Evolutionary conservation across 139 green algal genomes (phyloP), one percentile per base, ranked within the genome.

Genomic region (Chlorella vulgaris): DNA sequence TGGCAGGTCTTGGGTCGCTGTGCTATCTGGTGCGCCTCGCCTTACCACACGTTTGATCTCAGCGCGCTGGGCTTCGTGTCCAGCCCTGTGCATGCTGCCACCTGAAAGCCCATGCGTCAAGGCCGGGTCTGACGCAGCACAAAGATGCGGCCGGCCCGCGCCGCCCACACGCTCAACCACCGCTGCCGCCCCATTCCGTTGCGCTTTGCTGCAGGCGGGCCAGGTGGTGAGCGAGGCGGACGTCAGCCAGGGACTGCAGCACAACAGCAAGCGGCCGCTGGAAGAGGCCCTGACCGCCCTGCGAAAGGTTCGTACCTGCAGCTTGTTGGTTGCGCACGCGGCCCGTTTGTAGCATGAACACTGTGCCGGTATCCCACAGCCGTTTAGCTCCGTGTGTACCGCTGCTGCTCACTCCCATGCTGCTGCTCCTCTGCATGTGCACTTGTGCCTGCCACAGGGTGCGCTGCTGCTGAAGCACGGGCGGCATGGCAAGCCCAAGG

Each of bases 381-480:
- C n/a, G n/a, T n/a, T n/a, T n/a, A n/a, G n/a, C n/a, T n/a, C n/a
- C n/a, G n/a, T n/a, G n/a, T n/a, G n/a, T n/a, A n/a, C n/a, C n/a
- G n/a, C n/a, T n/a, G n/a, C n/a, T n/a, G n/a, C n/a, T n/a, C n/a
- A n/a, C n/a, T n/a, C n/a, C n/a, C n/a, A n/a, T n/a, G n/a, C n/a
- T n/a, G n/a, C n/a, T n/a, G n/a, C n/a, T n/a, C n/a, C n/a, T n/a
- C n/a, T n/a, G n/a, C n/a, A n/a, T n/a, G n/a, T n/a, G n/a, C n/a
- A n/a, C n/a, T n/a, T n/a, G n/a, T n/a, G n/a, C n/a, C n/a, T n/a
- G n/a, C n/a, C 53, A 60, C 88, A 96, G 91, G 93, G 93, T 21
- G 86, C 83, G 18, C 84, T 91, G 43, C 80, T 97, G 58, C 83
- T 92, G 51, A 97, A 97, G 85, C 94, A 96, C 85, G 93, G 93